These are phyloP conservation scores for Suhomyces anneliseae DNA, from an alignment of 1,139 yeast species.

Conservation along the genomic window DNA sequence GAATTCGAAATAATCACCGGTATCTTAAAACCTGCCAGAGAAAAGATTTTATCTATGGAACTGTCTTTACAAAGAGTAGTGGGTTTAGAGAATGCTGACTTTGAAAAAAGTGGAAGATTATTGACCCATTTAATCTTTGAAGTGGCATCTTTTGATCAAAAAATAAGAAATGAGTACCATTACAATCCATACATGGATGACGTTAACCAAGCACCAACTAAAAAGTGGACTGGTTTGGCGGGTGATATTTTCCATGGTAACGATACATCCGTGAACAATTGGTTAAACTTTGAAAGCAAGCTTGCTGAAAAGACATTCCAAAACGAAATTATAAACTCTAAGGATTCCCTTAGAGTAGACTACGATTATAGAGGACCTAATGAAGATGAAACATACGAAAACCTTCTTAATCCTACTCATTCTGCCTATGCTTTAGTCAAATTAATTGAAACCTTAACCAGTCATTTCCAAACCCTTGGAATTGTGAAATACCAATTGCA, in stretches of 20 bases:
- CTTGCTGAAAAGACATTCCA: conserved; percentile 58
- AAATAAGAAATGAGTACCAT: conserved; percentile 52
- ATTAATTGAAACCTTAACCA: conserved; percentile 66
- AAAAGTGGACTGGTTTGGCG: conserved; percentile 60
- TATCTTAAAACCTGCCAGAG: conserved; percentile 49
- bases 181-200: conserved; percentile 50
- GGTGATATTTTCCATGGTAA: conserved; percentile 50
- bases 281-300: conserved; percentile 67
- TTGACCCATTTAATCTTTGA: conserved; percentile 64
- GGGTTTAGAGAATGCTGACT: conserved; percentile 15
- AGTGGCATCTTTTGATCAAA: conserved; percentile 57
- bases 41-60: conserved; percentile 39
- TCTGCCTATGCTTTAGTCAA: conserved; percentile 64
- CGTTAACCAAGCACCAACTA: conserved; percentile 27
- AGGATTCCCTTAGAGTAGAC: conserved; percentile 62
- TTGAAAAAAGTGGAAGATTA: conserved; percentile 47
- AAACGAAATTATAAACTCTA: conserved; percentile 51
- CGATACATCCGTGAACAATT: conserved; percentile 39
- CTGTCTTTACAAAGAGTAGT: background rate
- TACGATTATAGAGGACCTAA: conserved; percentile 51
- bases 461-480: conserved; percentile 56
- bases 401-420: conserved; percentile 56
- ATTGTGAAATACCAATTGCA: conserved; percentile 65
- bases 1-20: conserved; percentile 57
- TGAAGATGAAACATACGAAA: conserved; percentile 26